A percentile compares a stretch with the other conserved stretches of the same genome.
Conservation (phyloP, 2,329 filamentous ascomycete genomes). For the Fusarium goolgardi region DNA sequence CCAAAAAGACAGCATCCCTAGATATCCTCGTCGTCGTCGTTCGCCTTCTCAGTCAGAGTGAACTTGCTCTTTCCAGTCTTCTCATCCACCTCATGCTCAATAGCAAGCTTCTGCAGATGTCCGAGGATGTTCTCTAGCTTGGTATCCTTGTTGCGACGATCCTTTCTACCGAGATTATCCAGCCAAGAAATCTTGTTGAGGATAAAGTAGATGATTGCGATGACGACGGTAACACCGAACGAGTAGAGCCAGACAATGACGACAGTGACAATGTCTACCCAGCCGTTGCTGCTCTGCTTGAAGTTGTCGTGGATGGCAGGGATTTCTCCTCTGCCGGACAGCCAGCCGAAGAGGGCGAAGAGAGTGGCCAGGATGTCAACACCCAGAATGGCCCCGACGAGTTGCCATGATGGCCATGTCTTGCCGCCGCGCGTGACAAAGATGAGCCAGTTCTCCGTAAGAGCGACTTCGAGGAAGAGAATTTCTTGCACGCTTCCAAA, state of each 20-base stretch:
- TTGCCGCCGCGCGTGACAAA: constrained; percentile 32
- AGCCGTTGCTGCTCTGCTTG: constrained; percentile 31
- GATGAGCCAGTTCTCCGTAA: constrained; percentile 36
- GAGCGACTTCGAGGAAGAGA: constrained; percentile 24
- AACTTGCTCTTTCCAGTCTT: constrained; percentile 33
- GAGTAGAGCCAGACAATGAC: constrained; percentile 35
- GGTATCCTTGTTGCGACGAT: constrained; percentile 28
- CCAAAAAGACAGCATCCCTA: neutral
- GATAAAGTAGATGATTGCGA: constrained; percentile 29
- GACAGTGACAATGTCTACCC: constrained; percentile 24
- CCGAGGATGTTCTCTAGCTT: constrained; percentile 31
- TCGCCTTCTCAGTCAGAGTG: constrained; percentile 16
- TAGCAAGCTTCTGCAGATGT: constrained; percentile 28
- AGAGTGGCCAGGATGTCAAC: constrained; percentile 20
- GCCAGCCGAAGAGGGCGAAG: constrained; percentile 23
- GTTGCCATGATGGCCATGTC: constrained; percentile 36
- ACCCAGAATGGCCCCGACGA: constrained; percentile 13
- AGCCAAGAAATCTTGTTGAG: constrained; percentile 35
- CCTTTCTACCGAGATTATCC: constrained; percentile 25
- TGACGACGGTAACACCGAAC: constrained; percentile 27
- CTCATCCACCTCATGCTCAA: constrained; percentile 32
- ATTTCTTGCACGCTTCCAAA: constrained; percentile 25
- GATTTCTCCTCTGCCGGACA: constrained; percentile 4
- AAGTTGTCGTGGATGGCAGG: constrained; percentile 3
- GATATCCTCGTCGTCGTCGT: constrained; percentile 32